Conservation (phyloP, 1,284 basidiomycete genomes). For the Hemileia vastatrix region DNA sequence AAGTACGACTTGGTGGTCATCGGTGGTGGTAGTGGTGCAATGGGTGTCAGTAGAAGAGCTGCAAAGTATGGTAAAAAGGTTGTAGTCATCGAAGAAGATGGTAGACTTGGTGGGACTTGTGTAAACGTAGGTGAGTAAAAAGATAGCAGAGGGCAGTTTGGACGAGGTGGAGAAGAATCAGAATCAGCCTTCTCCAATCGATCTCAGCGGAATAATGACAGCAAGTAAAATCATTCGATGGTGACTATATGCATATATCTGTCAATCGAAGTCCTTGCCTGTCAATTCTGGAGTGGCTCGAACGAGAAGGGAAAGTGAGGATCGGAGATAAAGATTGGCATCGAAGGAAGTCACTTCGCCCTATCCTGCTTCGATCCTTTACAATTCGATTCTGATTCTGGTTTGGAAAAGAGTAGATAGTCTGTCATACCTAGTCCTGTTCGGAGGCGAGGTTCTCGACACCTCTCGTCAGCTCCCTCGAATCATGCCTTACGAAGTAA, state of each 20-base stretch:
- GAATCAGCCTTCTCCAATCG: not conserved
- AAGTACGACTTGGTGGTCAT: slow-evolving; percentile 43
- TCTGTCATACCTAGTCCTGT: not conserved
- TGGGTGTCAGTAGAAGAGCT: slow-evolving; percentile 57
- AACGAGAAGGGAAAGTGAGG: no score
- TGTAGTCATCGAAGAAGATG: slow-evolving; percentile 70
- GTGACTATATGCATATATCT: no score
- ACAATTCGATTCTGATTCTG: slow-evolving; percentile 34
- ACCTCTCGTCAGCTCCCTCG: slow-evolving; percentile 5
- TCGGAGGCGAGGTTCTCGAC: not conserved
- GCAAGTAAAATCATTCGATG: no score
- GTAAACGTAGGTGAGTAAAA: slow-evolving; percentile 79
- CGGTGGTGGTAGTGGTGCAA: slow-evolving; percentile 43
- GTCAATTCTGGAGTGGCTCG: no score
- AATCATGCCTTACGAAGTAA: not conserved
- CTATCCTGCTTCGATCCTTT: slow-evolving; percentile 1
- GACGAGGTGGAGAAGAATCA: no score
- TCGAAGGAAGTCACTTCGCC: no score
- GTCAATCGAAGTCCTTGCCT: no score
- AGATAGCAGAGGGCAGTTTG: no score
- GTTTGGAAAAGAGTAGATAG: slow-evolving; percentile 37
- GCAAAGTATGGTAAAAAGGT: slow-evolving; percentile 89
- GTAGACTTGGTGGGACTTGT: slow-evolving; percentile 82
- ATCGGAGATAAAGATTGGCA: no score
- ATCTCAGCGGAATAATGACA: no score